These are phyloP conservation scores for Tulasnella sp. DNA, from an alignment of 768 basidiomycete genomes.

Conservation along the genomic window DNA sequence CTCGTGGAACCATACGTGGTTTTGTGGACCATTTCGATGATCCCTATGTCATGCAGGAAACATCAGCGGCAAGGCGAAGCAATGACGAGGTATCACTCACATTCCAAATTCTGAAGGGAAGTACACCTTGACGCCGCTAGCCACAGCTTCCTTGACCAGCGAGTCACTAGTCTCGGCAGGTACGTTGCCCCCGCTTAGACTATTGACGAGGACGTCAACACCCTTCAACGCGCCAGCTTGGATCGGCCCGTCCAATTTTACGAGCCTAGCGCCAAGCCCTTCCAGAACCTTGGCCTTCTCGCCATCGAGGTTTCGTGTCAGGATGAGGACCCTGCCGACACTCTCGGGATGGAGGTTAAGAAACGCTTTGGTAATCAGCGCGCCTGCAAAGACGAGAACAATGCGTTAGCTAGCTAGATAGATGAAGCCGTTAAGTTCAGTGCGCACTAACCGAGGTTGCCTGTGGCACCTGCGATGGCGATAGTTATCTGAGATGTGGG, in stretches of 20 bases:
- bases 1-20: background rate
- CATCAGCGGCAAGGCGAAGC: too few species aligned
- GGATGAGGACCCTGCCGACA: background rate
- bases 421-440: background rate
- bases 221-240: background rate
- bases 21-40: background rate
- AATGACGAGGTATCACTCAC: background rate
- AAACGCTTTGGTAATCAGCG: background rate
- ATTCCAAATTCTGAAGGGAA: conserved; percentile 2
- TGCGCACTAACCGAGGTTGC: conserved; percentile 7
- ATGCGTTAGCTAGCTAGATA: background rate
- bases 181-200: background rate
- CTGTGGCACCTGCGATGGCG: conserved; percentile 2
- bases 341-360: background rate
- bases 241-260: background rate
- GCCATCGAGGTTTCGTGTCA: background rate
- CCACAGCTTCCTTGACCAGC: background rate
- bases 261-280: background rate
- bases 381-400: background rate
- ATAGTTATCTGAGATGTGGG: background rate
- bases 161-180: background rate
- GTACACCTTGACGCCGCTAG: conserved; percentile 2
- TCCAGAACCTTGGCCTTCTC: background rate
- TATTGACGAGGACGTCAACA: conserved; percentile 5
- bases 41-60: too few species aligned